Evolutionary conservation across 2,329 filamentous ascomycete genomes (phyloP), one percentile per base, ranked within the genome.

Genomic region (Pseudocercospora musae): DNA sequence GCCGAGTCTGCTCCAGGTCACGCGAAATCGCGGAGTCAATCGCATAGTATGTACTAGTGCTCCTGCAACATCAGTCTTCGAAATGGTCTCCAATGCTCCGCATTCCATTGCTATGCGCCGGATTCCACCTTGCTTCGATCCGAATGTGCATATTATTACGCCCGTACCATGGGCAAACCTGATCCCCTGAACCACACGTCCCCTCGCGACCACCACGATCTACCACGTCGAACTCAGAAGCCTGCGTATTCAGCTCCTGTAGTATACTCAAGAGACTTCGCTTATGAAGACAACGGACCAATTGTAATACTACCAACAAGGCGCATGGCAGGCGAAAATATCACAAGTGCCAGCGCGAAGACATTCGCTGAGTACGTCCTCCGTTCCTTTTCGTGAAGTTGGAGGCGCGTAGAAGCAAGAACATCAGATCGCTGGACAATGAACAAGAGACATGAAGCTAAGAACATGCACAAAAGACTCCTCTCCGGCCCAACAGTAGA

Each of bases 311-410:
- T 65, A 9, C 68, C 66, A 44, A 65, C 66, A 64, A 54, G 29
- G 29, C 79, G 79, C 68, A 80, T 80, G 77, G 78, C 78, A 71
- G 74, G 72, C 69, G 75, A 74, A 64, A 79, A 78, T 71, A 80
- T 83, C 67, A 77, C 75, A 67, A 76, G 78, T 64, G 74, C 77
- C 64, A 77, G 80, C 69, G 80, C 81, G 64, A 76, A 77, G 64
- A 77, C 76, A 62, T 84, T 80, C 77, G 81, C 82, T 73, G 80
- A 82, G 82, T 84, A 81, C 74, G 81, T 80, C 64, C 49, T 55
- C 33, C 44, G 53, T 44, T 46, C 18, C n/a, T 29, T 31, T 37
- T 10, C 33, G 29, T 31, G 59, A 18, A 25, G 48, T 44, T 25
- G 29, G 27, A 25, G 8, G 21, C 54, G 53, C 40, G 53, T 48